Base-by-base conservation (phyloP, 164 flowering plant species). In the Tetracentron sinense region DNA sequence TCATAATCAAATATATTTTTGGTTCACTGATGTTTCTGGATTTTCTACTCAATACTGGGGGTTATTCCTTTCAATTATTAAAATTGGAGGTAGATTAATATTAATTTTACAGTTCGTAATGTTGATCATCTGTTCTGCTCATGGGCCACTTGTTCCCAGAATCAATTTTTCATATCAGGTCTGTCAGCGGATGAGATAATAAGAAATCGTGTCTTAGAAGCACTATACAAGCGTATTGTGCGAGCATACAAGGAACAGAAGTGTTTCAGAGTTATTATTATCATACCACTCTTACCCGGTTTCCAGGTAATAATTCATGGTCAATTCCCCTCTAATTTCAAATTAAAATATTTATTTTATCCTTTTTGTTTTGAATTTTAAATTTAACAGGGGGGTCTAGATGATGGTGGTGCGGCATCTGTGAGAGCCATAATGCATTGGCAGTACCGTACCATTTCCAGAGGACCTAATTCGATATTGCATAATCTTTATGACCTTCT, bases 401-500 rank as follows among this genome's bases (percentile, higher is more conserved):
- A 95, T 78, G 99, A 95, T 79, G 81, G 81, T 66, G 99, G 97
- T 64, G 99, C 99, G 6, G 99, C 99, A 62, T 86, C 99, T 58
- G 96, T 95, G 53, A 82, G 97, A 81, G 97, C 99, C n/a, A 82
- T 95, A 68, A 79, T 92, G 96, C 99, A 95, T 72, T 95, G 99
- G 97, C 97, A 95, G 72, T 90, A 92, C 73, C 85, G 97, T 74
- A 95, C 99, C 56, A 95, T 95, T 65, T 84, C 87, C 69, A 81
- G 99, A 79, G 97, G 97, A 66, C 74, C 70, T 0, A 74, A 78
- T 70, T 95, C 99, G 47, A 85, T 95, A 73, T 67, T 95, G 77
- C 89, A 88, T 58, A 88, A 88, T 69, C 96, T 95, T 35, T 75
- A 62, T 83, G 84, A 84, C n/a, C 58, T 81, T 60, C 76, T 92